Evolutionary conservation across 257 asterid genomes (phyloP).

Genomic region (Nicotiana noctiflora): DNA sequence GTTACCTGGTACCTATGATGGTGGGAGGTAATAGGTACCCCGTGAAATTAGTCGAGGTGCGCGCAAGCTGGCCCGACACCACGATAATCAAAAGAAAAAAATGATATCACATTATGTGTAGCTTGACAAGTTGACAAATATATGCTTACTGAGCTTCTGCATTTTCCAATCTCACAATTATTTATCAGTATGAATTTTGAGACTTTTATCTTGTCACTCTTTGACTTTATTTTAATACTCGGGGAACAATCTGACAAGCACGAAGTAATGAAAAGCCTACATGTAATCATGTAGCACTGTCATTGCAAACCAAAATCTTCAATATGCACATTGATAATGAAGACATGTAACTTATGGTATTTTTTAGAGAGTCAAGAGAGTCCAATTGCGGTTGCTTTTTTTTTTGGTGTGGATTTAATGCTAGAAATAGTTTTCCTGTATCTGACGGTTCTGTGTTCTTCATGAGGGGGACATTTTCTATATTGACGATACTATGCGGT

Average conservation of each 20-base stretch:
- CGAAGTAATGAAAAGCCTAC: too few relatives aligned
- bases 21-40: too few relatives aligned
- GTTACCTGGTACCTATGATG: too few relatives aligned
- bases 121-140: neutral
- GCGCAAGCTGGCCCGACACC: too few relatives aligned
- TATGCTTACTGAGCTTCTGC: neutral
- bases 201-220: neutral
- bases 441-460: neutral
- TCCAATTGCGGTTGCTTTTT: neutral
- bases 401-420: neutral
- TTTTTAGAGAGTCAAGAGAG: neutral
- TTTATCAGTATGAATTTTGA: neutral
- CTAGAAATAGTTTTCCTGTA: neutral
- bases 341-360: neutral
- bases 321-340: neutral
- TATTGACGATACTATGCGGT: neutral
- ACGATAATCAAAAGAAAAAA: too few relatives aligned
- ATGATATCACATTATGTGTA: neutral
- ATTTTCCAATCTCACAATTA: neutral
- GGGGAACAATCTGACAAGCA: neutral
- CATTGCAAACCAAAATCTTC: neutral
- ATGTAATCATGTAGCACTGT: neutral
- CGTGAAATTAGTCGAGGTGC: too few relatives aligned
- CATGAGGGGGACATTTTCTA: neutral
- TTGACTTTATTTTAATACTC: neutral